A percentile compares a stretch with the other conserved stretches of the same genome.
phyloP scores from a whole-genome alignment of 163 green algal genomes.

The Scenedesmus sp. region DNA sequence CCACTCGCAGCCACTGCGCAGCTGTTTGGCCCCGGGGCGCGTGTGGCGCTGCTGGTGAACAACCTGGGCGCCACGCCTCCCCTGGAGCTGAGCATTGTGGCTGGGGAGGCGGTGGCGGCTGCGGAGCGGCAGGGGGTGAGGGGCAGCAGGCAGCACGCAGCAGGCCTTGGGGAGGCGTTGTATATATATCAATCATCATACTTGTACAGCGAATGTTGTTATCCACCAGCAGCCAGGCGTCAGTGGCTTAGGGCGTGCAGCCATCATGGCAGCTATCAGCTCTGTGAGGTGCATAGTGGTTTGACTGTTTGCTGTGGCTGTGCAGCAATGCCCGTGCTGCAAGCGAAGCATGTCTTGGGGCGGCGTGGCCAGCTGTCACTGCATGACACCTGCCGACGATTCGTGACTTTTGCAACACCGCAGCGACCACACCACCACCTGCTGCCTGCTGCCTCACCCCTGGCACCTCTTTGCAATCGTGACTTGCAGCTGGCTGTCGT shows the following conservation, averaged over 20 bases:
- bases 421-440: neutral
- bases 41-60: slow-evolving; percentile 86
- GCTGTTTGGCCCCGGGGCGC: slow-evolving; percentile 46
- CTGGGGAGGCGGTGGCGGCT: slow-evolving; percentile 52
- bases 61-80: slow-evolving; percentile 79
- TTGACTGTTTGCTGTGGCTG: too few relatives aligned
- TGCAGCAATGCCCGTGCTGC: too few relatives aligned
- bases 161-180: neutral
- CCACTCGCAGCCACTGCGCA: slow-evolving; percentile 3
- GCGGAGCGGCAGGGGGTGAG: slow-evolving; percentile 15
- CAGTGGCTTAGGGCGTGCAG: too few relatives aligned
- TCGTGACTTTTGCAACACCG: neutral
- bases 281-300: too few relatives aligned
- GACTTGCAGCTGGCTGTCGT: slow-evolving; percentile 60
- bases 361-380: too few relatives aligned
- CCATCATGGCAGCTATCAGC: too few relatives aligned
- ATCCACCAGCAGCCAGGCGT: too few relatives aligned
- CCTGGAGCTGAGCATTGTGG: slow-evolving; percentile 77
- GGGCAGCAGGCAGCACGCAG: too few relatives aligned
- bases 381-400: too few relatives aligned
- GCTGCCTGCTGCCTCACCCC: neutral
- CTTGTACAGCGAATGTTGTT: too few relatives aligned
- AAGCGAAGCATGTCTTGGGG: too few relatives aligned
- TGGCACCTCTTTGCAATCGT: neutral
- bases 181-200: too few relatives aligned